phyloP scores from a whole-genome alignment of 179 eudicot species.

The Heliamphora ciliata region DNA sequence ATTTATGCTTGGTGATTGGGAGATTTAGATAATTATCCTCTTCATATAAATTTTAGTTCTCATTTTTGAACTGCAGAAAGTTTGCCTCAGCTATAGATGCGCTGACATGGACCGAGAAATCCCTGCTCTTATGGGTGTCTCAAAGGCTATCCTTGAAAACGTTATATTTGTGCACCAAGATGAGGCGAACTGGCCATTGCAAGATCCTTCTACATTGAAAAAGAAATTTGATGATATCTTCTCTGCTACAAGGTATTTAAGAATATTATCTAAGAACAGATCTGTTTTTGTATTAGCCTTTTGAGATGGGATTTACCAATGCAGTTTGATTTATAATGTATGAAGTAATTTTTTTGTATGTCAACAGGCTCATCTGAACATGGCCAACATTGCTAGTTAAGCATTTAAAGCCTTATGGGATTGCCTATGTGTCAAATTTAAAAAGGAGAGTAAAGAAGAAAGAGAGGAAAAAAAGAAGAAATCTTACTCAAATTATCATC shows the following conservation, averaged over 20 bases:
- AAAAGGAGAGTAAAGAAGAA: not conserved
- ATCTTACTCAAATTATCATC: not conserved
- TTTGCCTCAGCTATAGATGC: conserved; percentile 96
- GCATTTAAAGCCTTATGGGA: not conserved
- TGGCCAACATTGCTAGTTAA: not conserved
- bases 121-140: conserved; percentile 98
- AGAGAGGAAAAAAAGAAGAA: not conserved
- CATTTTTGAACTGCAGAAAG: conserved; percentile 54
- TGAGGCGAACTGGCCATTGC: conserved; percentile 98
- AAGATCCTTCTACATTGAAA: conserved; percentile 88
- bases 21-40: not conserved
- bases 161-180: conserved; percentile 99
- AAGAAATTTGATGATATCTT: conserved; percentile 98
- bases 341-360: not conserved
- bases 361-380: not conserved
- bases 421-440: not conserved
- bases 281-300: not conserved
- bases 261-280: conserved; percentile 7
- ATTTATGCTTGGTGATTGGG: not conserved
- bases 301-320: not conserved
- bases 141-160: conserved; percentile 90
- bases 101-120: conserved; percentile 99
- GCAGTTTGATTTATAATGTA: not conserved
- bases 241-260: conserved; percentile 75
- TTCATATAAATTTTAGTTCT: not conserved